Evolutionary conservation across 1,284 basidiomycete genomes (phyloP), one percentile per base, ranked within the genome.

Genomic region (Moniliophthora roreri): DNA sequence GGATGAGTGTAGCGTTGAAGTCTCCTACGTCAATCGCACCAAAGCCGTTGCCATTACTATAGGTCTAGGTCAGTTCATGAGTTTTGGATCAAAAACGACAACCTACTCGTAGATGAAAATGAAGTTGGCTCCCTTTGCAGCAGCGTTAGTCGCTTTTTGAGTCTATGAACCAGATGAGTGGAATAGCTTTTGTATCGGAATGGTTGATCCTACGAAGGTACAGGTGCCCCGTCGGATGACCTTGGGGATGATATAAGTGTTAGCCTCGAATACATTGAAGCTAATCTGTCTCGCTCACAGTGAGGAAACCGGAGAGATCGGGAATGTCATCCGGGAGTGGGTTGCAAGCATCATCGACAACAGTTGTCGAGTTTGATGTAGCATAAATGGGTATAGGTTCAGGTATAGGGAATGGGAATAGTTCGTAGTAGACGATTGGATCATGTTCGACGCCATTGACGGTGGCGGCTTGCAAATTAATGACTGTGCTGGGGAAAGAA

Each of bases 61-160:
- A 51, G 10, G 52, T 53, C 28, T 11, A 11, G 11, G 28, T 32
- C 24, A 16, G 36, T 32, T 21, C 28, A 13, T 23, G 23, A n/a
- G 4, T 4, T 10, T 4, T 40, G 20, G 35, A 42, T 6, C 37
- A 16, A 6, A 10, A 13, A 35, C 8, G 21, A 13, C n/a, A 9
- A 70, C 76, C 37, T 54, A 81, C 80, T 81, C 76, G 58, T 84
- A 84, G 50, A 84, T 76, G 18, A 82, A 61, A 4, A 71, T 65
- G 32, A 71, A 61, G n/a, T 74, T 72, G 0, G 66, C 80, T 3
- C 81, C 80, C 58, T 81, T 80, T 0, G 74, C 79, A 15, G 76
- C 77, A 28, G 75, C 64, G 58, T 83, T 82, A 0, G 63, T 63
- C 38, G 81, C 51, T 59, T 81, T 80, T 51, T 72, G 64, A 8